A percentile compares a stretch with the other conserved stretches of the same genome.
These are phyloP conservation scores for Schwanniomyces etchellsii DNA, from an alignment of 1,139 yeast genomes.

Conservation along the genomic window DNA sequence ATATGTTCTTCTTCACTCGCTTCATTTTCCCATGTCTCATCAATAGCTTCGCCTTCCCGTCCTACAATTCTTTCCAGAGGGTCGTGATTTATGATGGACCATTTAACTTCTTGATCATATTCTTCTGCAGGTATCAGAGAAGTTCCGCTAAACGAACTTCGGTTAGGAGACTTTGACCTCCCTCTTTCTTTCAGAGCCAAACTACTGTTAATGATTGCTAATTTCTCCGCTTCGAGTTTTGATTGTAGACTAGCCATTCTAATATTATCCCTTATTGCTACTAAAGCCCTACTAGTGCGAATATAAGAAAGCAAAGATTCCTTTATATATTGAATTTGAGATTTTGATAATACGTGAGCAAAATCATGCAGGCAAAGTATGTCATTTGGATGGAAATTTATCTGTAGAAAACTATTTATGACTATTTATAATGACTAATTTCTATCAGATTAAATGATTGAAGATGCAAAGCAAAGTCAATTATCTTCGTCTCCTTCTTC, in stretches of 20 bases:
- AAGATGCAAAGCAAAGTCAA: background rate
- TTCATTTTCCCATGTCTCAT: slow-evolving; percentile 29
- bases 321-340: too few relatives aligned
- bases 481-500: too few relatives aligned
- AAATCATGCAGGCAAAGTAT: too few relatives aligned
- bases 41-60: slow-evolving; percentile 9
- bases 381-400: too few relatives aligned
- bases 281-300: too few relatives aligned
- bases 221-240: slow-evolving; percentile 39
- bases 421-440: background rate
- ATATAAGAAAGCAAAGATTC: too few relatives aligned
- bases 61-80: slow-evolving; percentile 49
- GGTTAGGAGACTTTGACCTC: slow-evolving; percentile 34
- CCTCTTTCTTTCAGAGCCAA: slow-evolving; percentile 27
- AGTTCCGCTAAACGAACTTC: slow-evolving; percentile 25
- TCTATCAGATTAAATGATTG: background rate
- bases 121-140: slow-evolving; percentile 36
- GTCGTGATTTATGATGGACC: slow-evolving; percentile 48
- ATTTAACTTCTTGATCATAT: slow-evolving; percentile 35
- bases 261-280: too few relatives aligned
- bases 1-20: slow-evolving; percentile 62
- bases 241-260: slow-evolving; percentile 33
- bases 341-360: too few relatives aligned
- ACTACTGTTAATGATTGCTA: slow-evolving; percentile 36
- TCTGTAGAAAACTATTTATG: too few relatives aligned